These are phyloP conservation scores for Polygonum aviculare DNA, from an alignment of 148 eudicot species.

Conservation along the genomic window DNA sequence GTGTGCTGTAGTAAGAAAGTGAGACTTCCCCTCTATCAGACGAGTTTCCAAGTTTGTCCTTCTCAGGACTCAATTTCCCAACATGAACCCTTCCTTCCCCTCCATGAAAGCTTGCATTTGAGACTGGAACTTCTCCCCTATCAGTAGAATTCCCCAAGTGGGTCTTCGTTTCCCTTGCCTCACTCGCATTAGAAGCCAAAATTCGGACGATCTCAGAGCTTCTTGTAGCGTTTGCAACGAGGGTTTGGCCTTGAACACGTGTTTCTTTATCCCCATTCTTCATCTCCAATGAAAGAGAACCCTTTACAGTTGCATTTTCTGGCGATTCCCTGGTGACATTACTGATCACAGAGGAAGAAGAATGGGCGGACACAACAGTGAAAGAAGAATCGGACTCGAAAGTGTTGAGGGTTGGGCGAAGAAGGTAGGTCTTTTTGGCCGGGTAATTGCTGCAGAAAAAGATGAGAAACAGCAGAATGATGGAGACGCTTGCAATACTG, in stretches of 20 bases:
- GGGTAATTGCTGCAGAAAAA: conserved; percentile 7
- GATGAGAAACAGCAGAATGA: not conserved
- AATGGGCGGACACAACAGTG: not conserved
- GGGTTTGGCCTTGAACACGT: conserved; percentile 3
- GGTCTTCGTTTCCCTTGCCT: not conserved
- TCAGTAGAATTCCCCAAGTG: not conserved
- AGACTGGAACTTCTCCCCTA: not conserved
- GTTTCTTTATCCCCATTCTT: not conserved
- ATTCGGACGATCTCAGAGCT: not conserved
- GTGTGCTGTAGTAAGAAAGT: not conserved
- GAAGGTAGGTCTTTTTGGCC: not conserved
- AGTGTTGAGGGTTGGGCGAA: not conserved
- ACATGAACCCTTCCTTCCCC: not conserved
- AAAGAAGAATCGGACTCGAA: not conserved
- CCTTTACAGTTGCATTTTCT: not conserved
- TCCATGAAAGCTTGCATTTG: conserved; percentile 6
- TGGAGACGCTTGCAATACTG: not conserved
- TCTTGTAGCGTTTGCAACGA: not conserved
- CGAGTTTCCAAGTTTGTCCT: not conserved
- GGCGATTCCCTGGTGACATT: not conserved
- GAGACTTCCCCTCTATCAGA: not conserved
- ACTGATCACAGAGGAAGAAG: not conserved
- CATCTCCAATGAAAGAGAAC: not conserved
- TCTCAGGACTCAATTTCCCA: not conserved
- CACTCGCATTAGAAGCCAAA: not conserved